phyloP scores from a whole-genome alignment of 306 rosid genomes.

The Abrus pulchellus region DNA sequence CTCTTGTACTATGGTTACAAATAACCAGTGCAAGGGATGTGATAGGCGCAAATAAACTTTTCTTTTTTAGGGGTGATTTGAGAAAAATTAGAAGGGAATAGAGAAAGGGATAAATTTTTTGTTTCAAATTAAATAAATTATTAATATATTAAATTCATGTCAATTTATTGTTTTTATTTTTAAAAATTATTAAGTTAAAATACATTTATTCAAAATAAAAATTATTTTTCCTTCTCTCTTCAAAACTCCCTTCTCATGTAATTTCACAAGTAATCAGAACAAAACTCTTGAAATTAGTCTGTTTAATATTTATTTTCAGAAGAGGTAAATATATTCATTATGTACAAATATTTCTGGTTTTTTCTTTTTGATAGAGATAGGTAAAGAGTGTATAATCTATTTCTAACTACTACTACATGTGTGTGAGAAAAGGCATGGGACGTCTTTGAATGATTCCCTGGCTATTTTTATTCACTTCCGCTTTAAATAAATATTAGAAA shows the following conservation, averaged over 20 bases:
- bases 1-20: not conserved
- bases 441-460: not conserved
- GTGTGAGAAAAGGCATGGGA: no score
- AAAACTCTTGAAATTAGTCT: not conserved
- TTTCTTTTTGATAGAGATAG: not conserved
- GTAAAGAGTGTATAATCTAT: not conserved
- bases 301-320: slow-evolving; percentile 11
- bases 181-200: no score
- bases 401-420: not conserved
- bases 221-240: no score
- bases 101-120: no score
- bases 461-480: not conserved
- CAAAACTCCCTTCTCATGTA: no score
- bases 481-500: not conserved
- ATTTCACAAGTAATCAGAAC: not conserved
- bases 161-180: no score
- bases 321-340: not conserved
- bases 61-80: no score
- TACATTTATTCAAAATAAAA: no score
- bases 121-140: no score
- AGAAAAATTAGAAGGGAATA: no score
- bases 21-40: not conserved
- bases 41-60: not conserved
- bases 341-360: not conserved
- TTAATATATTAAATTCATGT: no score